Conservation (phyloP, 208 protist species). For the Crithidia brevicula region DNA sequence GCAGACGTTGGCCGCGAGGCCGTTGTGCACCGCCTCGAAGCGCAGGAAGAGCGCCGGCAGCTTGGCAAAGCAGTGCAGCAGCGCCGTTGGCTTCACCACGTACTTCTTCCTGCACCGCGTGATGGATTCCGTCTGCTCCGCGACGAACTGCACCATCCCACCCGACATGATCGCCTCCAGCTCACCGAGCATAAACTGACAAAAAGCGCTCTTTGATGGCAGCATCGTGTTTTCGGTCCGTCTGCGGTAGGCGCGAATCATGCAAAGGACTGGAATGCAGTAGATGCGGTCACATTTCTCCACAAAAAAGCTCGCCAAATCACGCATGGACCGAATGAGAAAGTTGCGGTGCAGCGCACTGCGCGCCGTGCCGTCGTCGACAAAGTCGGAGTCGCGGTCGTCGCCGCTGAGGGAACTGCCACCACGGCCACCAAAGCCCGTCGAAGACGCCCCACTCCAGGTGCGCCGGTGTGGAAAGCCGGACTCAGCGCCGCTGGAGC, state of each 20-base stretch:
- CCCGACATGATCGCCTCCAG: slow-evolving; percentile 61
- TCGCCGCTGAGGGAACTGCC: slow-evolving; percentile 24
- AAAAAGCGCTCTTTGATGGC: slow-evolving; percentile 70
- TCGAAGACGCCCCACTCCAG: slow-evolving; percentile 28
- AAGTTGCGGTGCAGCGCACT: slow-evolving; percentile 42
- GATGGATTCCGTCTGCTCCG: slow-evolving; percentile 89
- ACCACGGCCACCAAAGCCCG: slow-evolving; percentile 8
- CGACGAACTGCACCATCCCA: slow-evolving; percentile 71
- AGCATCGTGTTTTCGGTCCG: slow-evolving; percentile 24
- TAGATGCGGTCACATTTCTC: slow-evolving; percentile 87
- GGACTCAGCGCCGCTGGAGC: slow-evolving; percentile 5
- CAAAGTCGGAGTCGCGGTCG: slow-evolving; percentile 21
- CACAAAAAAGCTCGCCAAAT: slow-evolving; percentile 57
- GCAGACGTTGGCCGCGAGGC: slow-evolving; percentile 52
- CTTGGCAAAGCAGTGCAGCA: slow-evolving; percentile 84
- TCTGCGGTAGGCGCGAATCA: slow-evolving; percentile 68
- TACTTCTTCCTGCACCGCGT: slow-evolving; percentile 64
- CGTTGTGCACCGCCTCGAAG: slow-evolving; percentile 79
- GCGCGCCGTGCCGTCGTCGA: slow-evolving; percentile 13
- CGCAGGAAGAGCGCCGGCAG: slow-evolving; percentile 75
- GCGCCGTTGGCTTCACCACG: slow-evolving; percentile 66
- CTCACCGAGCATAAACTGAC: slow-evolving; percentile 59
- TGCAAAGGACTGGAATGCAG: slow-evolving; percentile 75
- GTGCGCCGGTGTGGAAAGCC: slow-evolving; percentile 28
- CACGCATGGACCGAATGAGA: slow-evolving; percentile 54